Percentiles rank a stretch among this genome's conserved stretches.
These are phyloP conservation scores for Aurifilum marmelostoma DNA, from an alignment of 2,329 filamentous ascomycete genomes.

Conservation along the genomic window DNA sequence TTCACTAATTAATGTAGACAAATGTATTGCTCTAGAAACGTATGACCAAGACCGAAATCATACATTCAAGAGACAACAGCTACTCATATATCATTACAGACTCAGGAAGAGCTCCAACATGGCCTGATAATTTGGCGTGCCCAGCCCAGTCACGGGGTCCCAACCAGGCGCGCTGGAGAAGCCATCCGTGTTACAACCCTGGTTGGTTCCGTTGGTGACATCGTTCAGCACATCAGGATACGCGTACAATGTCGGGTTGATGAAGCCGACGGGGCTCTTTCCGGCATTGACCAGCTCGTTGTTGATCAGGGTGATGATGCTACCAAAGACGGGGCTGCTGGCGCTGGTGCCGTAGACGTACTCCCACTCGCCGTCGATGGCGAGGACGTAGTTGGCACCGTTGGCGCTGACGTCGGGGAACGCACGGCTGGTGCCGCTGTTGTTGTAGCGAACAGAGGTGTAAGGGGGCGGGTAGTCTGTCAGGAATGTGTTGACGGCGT, in stretches of 20 bases:
- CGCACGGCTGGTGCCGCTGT: constrained; percentile 23
- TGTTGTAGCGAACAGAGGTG: constrained; percentile 24
- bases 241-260: constrained; percentile 26
- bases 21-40: background rate
- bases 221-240: constrained; percentile 32
- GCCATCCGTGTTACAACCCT: constrained; percentile 35
- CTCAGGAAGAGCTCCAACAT: constrained; percentile 35
- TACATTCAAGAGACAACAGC: too few species aligned
- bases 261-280: constrained; percentile 29
- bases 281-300: constrained; percentile 23
- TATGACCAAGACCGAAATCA: background rate
- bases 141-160: constrained; percentile 37
- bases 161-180: constrained; percentile 35
- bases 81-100: constrained; percentile 23
- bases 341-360: constrained; percentile 27
- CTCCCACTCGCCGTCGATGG: constrained; percentile 24
- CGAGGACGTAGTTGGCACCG: constrained; percentile 27
- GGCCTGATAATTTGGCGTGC: constrained; percentile 35
- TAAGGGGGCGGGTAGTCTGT: constrained; percentile 25
- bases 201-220: constrained; percentile 34
- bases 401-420: constrained; percentile 28
- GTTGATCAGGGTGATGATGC: constrained; percentile 27
- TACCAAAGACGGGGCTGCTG: constrained; percentile 24
- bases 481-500: constrained; percentile 24
- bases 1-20: too few species aligned